Evolutionary conservation across 1,139 yeast genomes (phyloP).

Genomic region (Entelexis paramagnoliae): DNA sequence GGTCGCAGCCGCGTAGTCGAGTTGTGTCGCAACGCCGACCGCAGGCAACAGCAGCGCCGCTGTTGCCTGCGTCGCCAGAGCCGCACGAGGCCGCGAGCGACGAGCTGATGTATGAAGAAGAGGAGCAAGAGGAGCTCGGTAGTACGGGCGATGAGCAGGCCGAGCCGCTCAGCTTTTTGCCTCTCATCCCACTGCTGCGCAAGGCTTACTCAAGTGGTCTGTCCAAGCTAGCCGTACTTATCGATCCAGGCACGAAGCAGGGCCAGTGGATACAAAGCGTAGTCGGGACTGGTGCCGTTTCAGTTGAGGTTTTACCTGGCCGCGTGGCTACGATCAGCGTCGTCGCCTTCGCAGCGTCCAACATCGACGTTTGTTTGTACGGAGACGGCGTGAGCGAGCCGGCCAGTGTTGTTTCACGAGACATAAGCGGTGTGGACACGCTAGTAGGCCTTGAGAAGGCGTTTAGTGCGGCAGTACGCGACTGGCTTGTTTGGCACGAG

Average conservation of each 20-base stretch:
- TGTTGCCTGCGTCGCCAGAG: not conserved
- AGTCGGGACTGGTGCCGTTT: not conserved
- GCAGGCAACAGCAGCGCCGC: not conserved
- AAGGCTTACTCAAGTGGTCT: constrained; percentile 5
- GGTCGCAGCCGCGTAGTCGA: not conserved
- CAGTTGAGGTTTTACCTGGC: not conserved
- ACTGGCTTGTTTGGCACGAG: constrained; percentile 1
- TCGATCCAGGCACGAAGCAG: not conserved
- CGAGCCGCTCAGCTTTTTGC: constrained; percentile 2
- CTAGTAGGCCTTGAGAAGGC: not conserved
- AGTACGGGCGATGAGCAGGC: not conserved
- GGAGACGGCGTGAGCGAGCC: not conserved
- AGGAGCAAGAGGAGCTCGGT: not conserved
- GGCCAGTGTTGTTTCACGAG: not conserved
- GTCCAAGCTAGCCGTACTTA: not conserved
- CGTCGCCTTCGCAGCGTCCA: not conserved
- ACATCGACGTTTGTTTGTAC: not conserved
- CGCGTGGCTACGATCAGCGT: not conserved
- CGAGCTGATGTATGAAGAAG: too few relatives aligned
- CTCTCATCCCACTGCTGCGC: not conserved
- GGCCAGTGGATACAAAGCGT: constrained; percentile 5
- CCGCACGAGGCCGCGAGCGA: not conserved
- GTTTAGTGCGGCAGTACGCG: not conserved
- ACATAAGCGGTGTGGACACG: not conserved
- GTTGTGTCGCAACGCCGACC: constrained; percentile 7